phyloP scores from a whole-genome alignment of 2,329 filamentous ascomycete genomes.

The Ustulina deusta region DNA sequence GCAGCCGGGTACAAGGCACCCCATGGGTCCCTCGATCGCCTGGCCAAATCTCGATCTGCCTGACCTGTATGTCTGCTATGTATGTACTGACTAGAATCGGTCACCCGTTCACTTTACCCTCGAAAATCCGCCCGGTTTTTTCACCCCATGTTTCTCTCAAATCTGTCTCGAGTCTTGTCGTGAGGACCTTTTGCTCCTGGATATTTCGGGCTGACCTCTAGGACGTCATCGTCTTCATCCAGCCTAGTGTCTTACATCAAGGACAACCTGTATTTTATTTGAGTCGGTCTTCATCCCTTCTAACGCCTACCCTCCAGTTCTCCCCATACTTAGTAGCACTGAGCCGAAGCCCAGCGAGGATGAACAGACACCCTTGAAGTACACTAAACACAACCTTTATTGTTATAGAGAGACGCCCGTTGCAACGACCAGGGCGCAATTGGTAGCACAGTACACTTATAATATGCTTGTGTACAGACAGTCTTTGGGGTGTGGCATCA shows the following conservation, averaged over 20 bases:
- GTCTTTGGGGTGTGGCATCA: slow-evolving; percentile 19
- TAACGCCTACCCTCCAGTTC: background rate
- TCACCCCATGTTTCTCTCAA: background rate
- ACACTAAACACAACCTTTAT: background rate
- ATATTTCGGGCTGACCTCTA: slow-evolving; percentile 10
- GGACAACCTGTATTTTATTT: background rate
- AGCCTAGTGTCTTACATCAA: slow-evolving; percentile 7
- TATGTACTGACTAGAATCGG: slow-evolving; percentile 15
- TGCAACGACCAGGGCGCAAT: slow-evolving; percentile 24
- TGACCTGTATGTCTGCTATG: slow-evolving; percentile 5
- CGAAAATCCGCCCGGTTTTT: slow-evolving; percentile 22
- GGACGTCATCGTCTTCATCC: slow-evolving; percentile 42
- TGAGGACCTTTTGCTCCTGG: slow-evolving; percentile 36
- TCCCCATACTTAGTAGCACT: background rate
- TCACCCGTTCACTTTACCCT: slow-evolving; percentile 29
- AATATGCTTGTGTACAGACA: too few species aligned
- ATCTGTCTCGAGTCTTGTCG: background rate
- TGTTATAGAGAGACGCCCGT: background rate
- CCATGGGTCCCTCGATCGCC: slow-evolving; percentile 36
- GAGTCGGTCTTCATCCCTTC: background rate
- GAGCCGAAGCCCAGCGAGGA: background rate
- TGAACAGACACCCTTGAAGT: background rate
- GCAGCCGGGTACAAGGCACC: slow-evolving; percentile 10
- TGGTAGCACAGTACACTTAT: background rate
- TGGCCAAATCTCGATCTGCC: slow-evolving; percentile 44